Evolutionary conservation across 1,284 basidiomycete genomes (phyloP).

Genomic region (Cutaneotrichosporon sp.): DNA sequence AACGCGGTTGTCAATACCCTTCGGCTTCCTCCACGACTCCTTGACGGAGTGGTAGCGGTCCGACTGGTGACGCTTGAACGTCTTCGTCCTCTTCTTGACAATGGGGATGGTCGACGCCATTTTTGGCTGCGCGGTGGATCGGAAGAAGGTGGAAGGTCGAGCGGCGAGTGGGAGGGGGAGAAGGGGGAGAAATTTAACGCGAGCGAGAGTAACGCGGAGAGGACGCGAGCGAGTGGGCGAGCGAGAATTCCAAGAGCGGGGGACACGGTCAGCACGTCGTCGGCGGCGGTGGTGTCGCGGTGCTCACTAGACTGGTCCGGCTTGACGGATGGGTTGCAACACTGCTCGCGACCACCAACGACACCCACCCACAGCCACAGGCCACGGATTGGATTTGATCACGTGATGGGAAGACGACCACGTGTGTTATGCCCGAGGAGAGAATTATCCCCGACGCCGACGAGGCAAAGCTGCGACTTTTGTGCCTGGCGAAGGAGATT

Average conservation of each 20-base stretch:
- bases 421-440: too few species aligned
- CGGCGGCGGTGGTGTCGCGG: not conserved
- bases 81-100: slow-evolving; percentile 94
- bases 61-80: slow-evolving; percentile 97
- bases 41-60: slow-evolving; percentile 94
- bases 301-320: slow-evolving; percentile 23
- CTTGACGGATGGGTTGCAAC: slow-evolving; percentile 20
- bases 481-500: not conserved
- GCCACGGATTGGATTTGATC: too few species aligned
- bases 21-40: slow-evolving; percentile 97
- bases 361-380: not conserved
- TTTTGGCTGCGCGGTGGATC: slow-evolving; percentile 42
- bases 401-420: too few species aligned
- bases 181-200: slow-evolving; percentile 6
- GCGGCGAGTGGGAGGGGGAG: slow-evolving; percentile 1
- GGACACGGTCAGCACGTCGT: slow-evolving; percentile 17
- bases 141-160: not conserved
- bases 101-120: slow-evolving; percentile 86
- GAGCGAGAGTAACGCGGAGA: not conserved
- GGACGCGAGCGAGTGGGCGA: not conserved
- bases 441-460: not conserved
- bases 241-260: not conserved
- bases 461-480: not conserved
- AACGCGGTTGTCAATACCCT: slow-evolving; percentile 89
- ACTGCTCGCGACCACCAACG: not conserved